Evolutionary conservation across 2,329 filamentous ascomycete species (phyloP).

Genomic region (Penicillium sumatraense): DNA sequence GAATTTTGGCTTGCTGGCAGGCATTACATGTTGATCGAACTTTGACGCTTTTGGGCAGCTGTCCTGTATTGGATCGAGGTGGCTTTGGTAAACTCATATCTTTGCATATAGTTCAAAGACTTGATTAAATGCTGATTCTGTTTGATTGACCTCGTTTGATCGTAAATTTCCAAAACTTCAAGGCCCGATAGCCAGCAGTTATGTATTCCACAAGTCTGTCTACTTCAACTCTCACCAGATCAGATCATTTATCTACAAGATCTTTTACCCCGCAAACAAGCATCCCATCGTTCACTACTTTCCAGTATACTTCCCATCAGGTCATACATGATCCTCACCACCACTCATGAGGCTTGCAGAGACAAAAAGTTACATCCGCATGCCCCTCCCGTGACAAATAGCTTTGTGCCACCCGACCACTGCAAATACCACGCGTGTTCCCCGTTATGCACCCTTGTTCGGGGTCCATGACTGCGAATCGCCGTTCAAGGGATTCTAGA

Average conservation of each 20-base stretch:
- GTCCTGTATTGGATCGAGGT: conserved; percentile 1
- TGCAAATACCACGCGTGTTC: neutral
- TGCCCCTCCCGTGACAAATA: conserved; percentile 14
- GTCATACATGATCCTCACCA: conserved; percentile 1
- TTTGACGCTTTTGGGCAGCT: conserved; percentile 39
- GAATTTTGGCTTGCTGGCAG: conserved; percentile 45
- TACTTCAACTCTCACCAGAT: neutral
- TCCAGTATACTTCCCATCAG: neutral
- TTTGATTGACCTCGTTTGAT: no score
- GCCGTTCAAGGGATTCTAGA: conserved; percentile 60
- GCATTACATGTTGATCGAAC: conserved; percentile 44
- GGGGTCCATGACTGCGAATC: neutral
- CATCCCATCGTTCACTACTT: neutral
- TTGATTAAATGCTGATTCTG: no score
- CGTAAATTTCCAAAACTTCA: no score
- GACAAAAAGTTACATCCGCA: conserved; percentile 21
- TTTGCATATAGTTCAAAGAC: neutral
- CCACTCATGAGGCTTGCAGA: conserved; percentile 8
- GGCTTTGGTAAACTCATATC: conserved; percentile 8
- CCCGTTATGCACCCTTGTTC: neutral
- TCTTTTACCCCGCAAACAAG: neutral
- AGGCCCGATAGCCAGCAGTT: neutral
- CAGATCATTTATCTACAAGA: conserved; percentile 11
- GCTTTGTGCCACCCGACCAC: conserved; percentile 28
- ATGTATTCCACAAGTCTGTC: neutral